phyloP scores from a whole-genome alignment of 371 early-diverging fungal genomes.

The Phascolomyces articulosus region DNA sequence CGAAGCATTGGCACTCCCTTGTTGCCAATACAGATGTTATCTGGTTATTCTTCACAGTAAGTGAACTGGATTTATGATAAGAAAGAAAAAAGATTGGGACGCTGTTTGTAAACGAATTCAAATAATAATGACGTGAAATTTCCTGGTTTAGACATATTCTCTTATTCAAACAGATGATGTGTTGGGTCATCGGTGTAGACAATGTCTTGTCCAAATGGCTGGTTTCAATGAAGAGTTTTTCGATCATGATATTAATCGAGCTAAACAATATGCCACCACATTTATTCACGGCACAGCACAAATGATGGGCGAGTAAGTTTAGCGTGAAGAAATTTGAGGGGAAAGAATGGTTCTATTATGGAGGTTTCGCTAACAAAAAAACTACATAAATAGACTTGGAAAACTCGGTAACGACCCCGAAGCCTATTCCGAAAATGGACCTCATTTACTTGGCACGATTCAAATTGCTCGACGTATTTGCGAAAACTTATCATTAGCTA shows the following conservation, averaged over 20 bases:
- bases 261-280: constrained; percentile 48
- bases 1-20: constrained; percentile 47
- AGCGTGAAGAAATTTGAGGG: no score
- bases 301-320: constrained; percentile 61
- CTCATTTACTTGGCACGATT: constrained; percentile 52
- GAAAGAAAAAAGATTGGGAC: not conserved
- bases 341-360: no score
- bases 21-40: constrained; percentile 58
- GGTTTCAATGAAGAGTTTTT: constrained; percentile 74
- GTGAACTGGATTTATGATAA: not conserved
- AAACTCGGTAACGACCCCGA: constrained; percentile 33
- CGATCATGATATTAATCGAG: constrained; percentile 37
- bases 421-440: constrained; percentile 41
- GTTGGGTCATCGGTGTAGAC: constrained; percentile 59
- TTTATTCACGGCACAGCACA: constrained; percentile 61
- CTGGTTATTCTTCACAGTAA: constrained; percentile 60
- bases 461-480: constrained; percentile 55
- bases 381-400: constrained; percentile 22
- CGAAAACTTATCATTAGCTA: constrained; percentile 36
- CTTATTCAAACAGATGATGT: constrained; percentile 54
- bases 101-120: not conserved
- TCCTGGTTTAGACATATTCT: constrained; percentile 25
- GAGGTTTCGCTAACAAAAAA: no score
- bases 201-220: constrained; percentile 72
- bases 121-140: no score